phyloP scores from a whole-genome alignment of 768 basidiomycete genomes.

The Tricholoma bakamatsutake region DNA sequence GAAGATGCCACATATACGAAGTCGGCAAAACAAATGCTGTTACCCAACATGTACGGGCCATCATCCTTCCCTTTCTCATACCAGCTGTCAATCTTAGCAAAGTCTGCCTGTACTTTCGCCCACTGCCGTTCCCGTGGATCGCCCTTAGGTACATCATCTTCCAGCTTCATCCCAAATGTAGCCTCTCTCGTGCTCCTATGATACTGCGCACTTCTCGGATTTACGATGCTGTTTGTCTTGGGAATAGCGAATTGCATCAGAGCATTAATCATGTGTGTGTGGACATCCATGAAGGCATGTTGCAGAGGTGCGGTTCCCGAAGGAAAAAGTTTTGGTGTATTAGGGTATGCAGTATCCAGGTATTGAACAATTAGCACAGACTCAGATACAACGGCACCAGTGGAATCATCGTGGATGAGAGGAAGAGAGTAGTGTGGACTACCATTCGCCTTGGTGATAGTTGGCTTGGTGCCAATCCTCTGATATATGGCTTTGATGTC shows the following conservation, averaged over 20 bases:
- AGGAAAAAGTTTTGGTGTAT: slow-evolving; percentile 27
- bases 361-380: slow-evolving; percentile 34
- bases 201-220: slow-evolving; percentile 26
- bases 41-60: slow-evolving; percentile 28
- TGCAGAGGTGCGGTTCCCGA: slow-evolving; percentile 15
- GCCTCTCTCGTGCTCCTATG: slow-evolving; percentile 24
- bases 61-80: slow-evolving; percentile 15
- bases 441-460: slow-evolving; percentile 20
- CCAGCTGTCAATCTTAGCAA: slow-evolving; percentile 15
- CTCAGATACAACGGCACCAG: slow-evolving; percentile 26
- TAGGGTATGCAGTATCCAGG: slow-evolving; percentile 34
- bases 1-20: slow-evolving; percentile 24
- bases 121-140: slow-evolving; percentile 16
- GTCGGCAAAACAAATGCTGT: slow-evolving; percentile 29
- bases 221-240: slow-evolving; percentile 18
- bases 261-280: not conserved
- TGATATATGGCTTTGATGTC: slow-evolving; percentile 30
- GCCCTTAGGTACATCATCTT: slow-evolving; percentile 18
- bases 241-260: slow-evolving; percentile 16
- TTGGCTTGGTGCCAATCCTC: slow-evolving; percentile 26
- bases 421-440: slow-evolving; percentile 31
- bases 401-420: slow-evolving; percentile 32
- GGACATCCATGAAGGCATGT: slow-evolving; percentile 7
- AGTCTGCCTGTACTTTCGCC: slow-evolving; percentile 15
- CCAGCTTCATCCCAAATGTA: slow-evolving; percentile 14